These are phyloP conservation scores for Colletotrichum brevisporum DNA, from an alignment of 2,329 filamentous ascomycete species.

Conservation along the genomic window DNA sequence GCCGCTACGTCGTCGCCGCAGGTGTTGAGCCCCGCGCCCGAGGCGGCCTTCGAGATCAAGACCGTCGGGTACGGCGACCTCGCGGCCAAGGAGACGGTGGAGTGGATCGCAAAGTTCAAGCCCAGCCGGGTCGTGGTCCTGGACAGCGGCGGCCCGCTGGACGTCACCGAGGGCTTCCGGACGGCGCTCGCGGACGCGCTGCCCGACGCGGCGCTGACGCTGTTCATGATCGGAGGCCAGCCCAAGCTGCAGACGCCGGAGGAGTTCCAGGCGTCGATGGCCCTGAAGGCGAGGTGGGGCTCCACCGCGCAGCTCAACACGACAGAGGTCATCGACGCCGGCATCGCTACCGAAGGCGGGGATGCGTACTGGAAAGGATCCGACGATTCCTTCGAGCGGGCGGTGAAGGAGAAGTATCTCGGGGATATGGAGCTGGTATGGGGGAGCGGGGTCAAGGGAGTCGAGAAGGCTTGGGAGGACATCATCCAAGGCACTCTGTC, in stretches of 20 bases:
- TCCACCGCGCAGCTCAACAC: conserved; percentile 34
- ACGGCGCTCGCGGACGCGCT: conserved; percentile 14
- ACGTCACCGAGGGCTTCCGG: conserved; percentile 14
- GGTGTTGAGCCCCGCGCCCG: neutral
- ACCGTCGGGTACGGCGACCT: conserved; percentile 35
- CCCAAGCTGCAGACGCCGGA: conserved; percentile 12
- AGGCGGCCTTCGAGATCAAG: conserved; percentile 27
- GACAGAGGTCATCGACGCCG: conserved; percentile 34
- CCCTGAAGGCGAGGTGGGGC: conserved; percentile 5
- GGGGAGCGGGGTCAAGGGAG: conserved; percentile 28
- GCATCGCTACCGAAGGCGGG: conserved; percentile 16
- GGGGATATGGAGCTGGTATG: conserved; percentile 25
- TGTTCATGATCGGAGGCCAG: conserved; percentile 18
- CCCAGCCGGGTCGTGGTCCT: conserved; percentile 42
- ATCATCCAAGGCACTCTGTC: conserved; percentile 26
- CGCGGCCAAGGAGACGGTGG: neutral
- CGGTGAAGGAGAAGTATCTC: conserved; percentile 1
- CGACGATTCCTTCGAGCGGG: conserved; percentile 29
- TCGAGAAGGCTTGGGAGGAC: conserved; percentile 29
- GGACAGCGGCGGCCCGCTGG: conserved; percentile 42
- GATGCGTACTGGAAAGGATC: neutral
- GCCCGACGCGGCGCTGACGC: neutral
- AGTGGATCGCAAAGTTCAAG: conserved; percentile 37
- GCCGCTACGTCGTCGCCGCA: conserved; percentile 46
- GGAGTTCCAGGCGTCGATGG: conserved; percentile 5